A percentile compares a stretch with the other conserved stretches of the same genome.
Conservation (phyloP, 257 asterid species). For the Vinca minor region DNA sequence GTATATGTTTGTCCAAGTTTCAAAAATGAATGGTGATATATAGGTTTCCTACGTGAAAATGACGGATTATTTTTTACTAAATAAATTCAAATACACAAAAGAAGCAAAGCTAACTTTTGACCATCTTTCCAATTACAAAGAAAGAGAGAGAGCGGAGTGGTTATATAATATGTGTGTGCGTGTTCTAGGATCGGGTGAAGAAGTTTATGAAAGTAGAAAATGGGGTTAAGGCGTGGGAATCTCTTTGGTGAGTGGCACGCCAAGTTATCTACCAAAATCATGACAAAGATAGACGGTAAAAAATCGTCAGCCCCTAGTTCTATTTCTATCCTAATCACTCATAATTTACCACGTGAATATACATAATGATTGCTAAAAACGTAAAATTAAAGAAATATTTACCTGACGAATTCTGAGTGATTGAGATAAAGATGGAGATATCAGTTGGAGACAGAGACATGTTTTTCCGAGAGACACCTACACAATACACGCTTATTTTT, state of each 20-base stretch:
- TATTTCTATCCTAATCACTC: too few relatives aligned
- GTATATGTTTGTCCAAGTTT: too few relatives aligned
- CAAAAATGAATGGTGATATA: not conserved
- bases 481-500: not conserved
- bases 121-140: conserved; percentile 12
- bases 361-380: too few relatives aligned
- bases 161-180: not conserved
- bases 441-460: too few relatives aligned
- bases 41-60: not conserved
- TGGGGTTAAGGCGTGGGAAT: conserved; percentile 42
- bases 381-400: too few relatives aligned
- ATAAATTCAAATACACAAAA: not conserved
- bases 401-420: too few relatives aligned
- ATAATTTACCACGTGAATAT: too few relatives aligned
- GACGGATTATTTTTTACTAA: too few relatives aligned
- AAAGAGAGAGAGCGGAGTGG: too few relatives aligned
- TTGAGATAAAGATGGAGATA: too few relatives aligned
- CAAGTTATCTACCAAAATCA: conserved; percentile 39
- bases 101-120: conserved; percentile 15
- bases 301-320: too few relatives aligned
- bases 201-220: conserved; percentile 20
- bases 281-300: too few relatives aligned
- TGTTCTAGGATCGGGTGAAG: conserved; percentile 38
- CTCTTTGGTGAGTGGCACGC: conserved; percentile 45
- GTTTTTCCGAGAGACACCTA: conserved; percentile 5